phyloP scores from a whole-genome alignment of 345 rosid genomes.

The Pistacia integerrima region DNA sequence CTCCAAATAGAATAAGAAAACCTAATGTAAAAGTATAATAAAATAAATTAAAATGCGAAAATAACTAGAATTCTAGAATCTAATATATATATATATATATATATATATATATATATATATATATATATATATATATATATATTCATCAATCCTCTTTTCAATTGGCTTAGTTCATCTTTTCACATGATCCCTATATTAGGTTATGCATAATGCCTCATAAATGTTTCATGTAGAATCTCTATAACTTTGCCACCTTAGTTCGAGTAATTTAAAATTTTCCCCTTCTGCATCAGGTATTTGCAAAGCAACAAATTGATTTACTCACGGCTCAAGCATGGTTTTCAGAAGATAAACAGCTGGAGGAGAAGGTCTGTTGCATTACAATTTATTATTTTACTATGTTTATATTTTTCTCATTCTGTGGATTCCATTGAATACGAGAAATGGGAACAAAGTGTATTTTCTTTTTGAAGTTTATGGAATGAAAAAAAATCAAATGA shows the following conservation, averaged over 20 bases:
- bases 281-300: constrained; percentile 48
- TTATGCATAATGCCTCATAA: not conserved
- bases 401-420: not conserved
- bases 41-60: too few relatives aligned
- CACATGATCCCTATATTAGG: too few relatives aligned
- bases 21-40: too few relatives aligned
- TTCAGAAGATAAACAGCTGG: constrained; percentile 63
- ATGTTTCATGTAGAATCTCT: not conserved
- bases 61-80: too few relatives aligned
- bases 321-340: constrained; percentile 91
- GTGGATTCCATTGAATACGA: too few relatives aligned
- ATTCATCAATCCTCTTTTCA: not conserved
- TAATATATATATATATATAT: not conserved
- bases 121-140: not conserved
- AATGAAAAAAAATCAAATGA: not conserved
- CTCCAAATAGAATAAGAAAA: too few relatives aligned
- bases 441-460: not conserved
- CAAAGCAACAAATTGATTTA: constrained; percentile 72
- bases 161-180: constrained; percentile 3
- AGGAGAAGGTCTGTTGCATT: constrained; percentile 63
- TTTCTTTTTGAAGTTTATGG: not conserved
- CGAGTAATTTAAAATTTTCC: not conserved
- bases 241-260: not conserved
- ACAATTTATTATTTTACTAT: not conserved
- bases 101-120: not conserved